phyloP scores from a whole-genome alignment of 495 filamentous ascomycete species.

The Tuber borchii region DNA sequence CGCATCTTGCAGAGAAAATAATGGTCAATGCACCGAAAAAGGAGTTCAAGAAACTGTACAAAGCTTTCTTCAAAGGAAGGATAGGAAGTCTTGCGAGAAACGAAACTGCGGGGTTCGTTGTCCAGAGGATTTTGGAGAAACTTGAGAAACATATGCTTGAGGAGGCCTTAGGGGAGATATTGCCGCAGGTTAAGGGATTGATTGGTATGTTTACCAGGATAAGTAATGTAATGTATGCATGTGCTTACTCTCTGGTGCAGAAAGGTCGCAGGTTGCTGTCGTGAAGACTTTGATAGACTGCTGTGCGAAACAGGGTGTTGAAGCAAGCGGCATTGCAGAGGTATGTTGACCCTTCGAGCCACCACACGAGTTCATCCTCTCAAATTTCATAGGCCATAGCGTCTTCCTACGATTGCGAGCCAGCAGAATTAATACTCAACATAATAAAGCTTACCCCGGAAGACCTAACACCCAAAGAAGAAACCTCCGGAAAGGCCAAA shows the following conservation, averaged over 20 bases:
- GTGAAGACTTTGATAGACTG: slow-evolving; percentile 76
- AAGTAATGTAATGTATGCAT: slow-evolving; percentile 3
- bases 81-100: slow-evolving; percentile 75
- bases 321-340: slow-evolving; percentile 43
- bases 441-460: slow-evolving; percentile 35
- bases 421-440: slow-evolving; percentile 34
- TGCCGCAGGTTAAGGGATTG: slow-evolving; percentile 62
- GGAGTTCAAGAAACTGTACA: slow-evolving; percentile 77
- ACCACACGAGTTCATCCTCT: slow-evolving; percentile 3
- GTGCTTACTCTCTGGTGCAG: slow-evolving; percentile 31
- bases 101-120: slow-evolving; percentile 79
- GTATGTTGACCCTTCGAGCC: slow-evolving; percentile 8
- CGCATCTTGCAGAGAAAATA: slow-evolving; percentile 78
- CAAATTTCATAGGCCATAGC: slow-evolving; percentile 26
- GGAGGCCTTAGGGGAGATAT: slow-evolving; percentile 58
- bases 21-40: slow-evolving; percentile 73
- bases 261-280: slow-evolving; percentile 66
- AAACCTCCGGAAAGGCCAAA: slow-evolving; percentile 48
- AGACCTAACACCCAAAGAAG: slow-evolving; percentile 28
- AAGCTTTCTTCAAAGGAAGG: slow-evolving; percentile 64
- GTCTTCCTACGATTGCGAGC: slow-evolving; percentile 22
- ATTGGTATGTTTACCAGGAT: slow-evolving; percentile 44
- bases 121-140: slow-evolving; percentile 69
- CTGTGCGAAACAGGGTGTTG: slow-evolving; percentile 60
- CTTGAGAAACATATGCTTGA: slow-evolving; percentile 76